Conservation (phyloP, 1,284 basidiomycete genomes). For the Hemileccinum hortonii region DNA sequence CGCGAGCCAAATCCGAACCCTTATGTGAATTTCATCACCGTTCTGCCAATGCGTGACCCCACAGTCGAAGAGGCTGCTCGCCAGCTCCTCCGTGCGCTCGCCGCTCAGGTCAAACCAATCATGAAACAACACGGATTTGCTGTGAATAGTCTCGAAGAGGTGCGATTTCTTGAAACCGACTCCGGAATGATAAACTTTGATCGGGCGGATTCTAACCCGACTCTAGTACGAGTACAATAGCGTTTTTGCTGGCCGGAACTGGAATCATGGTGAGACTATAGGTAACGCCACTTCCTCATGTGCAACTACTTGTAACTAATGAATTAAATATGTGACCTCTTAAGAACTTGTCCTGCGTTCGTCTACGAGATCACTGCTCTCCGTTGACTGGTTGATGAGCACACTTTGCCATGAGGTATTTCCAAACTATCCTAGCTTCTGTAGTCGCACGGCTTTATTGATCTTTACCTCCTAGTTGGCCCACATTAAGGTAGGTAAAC, state of each 20-base stretch:
- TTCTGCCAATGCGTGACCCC: slow-evolving; percentile 45
- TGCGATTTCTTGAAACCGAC: slow-evolving; percentile 29
- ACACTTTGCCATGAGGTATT: slow-evolving; percentile 80
- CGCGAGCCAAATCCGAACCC: slow-evolving; percentile 70
- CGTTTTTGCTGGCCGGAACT: slow-evolving; percentile 78
- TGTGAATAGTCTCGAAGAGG: slow-evolving; percentile 80
- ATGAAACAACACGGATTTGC: slow-evolving; percentile 76
- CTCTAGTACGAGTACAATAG: slow-evolving; percentile 67
- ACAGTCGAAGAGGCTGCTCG: slow-evolving; percentile 52
- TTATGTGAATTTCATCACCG: slow-evolving; percentile 70
- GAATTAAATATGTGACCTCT: neutral
- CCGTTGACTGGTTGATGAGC: slow-evolving; percentile 68
- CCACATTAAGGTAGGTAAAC: slow-evolving; percentile 63
- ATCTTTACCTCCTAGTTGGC: slow-evolving; percentile 51
- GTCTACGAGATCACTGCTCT: slow-evolving; percentile 55
- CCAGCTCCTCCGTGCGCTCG: slow-evolving; percentile 70
- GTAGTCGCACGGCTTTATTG: neutral
- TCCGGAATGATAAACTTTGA: neutral
- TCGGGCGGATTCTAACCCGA: slow-evolving; percentile 7
- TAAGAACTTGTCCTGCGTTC: slow-evolving; percentile 71
- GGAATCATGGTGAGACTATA: slow-evolving; percentile 75
- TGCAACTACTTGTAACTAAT: neutral
- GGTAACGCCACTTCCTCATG: slow-evolving; percentile 40
- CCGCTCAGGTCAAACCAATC: slow-evolving; percentile 75
- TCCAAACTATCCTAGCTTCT: neutral